Conservation (phyloP, 2,329 filamentous ascomycete genomes). For the Trichoderma asperellum region DNA sequence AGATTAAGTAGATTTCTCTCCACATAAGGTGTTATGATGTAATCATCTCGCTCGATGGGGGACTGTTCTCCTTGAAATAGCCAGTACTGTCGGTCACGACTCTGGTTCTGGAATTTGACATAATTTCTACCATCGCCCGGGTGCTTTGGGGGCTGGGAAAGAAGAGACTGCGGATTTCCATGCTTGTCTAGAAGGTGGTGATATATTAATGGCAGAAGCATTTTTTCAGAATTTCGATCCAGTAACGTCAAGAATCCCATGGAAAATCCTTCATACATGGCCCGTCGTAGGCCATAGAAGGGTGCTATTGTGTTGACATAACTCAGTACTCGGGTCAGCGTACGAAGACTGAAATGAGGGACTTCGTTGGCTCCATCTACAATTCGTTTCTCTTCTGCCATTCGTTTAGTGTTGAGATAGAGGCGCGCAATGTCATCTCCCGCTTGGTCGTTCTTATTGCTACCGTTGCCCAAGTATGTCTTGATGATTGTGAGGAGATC, state of each 20-base stretch:
- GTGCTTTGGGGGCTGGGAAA: slow-evolving; percentile 76
- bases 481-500: slow-evolving; percentile 88
- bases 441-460: slow-evolving; percentile 71
- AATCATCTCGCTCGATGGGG: slow-evolving; percentile 74
- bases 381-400: slow-evolving; percentile 79
- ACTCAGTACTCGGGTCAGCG: slow-evolving; percentile 83
- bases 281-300: slow-evolving; percentile 80
- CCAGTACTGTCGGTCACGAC: slow-evolving; percentile 79
- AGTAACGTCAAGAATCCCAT: slow-evolving; percentile 97
- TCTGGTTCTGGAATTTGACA: slow-evolving; percentile 73
- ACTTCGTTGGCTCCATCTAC: slow-evolving; percentile 96
- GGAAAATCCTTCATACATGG: slow-evolving; percentile 91
- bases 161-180: slow-evolving; percentile 68
- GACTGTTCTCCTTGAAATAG: slow-evolving; percentile 73
- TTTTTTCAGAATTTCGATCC: slow-evolving; percentile 76
- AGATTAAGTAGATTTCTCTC: slow-evolving; percentile 93
- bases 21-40: slow-evolving; percentile 95
- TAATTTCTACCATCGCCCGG: slow-evolving; percentile 78
- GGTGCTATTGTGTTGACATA: slow-evolving; percentile 86
- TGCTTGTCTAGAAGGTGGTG: slow-evolving; percentile 76
- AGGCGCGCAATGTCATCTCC: slow-evolving; percentile 81
- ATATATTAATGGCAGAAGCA: slow-evolving; percentile 78
- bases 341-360: slow-evolving; percentile 95
- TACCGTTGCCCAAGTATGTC: slow-evolving; percentile 77
- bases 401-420: slow-evolving; percentile 83